These are phyloP conservation scores for Plantago elongata DNA, from an alignment of 257 asterid genomes.

Conservation along the genomic window DNA sequence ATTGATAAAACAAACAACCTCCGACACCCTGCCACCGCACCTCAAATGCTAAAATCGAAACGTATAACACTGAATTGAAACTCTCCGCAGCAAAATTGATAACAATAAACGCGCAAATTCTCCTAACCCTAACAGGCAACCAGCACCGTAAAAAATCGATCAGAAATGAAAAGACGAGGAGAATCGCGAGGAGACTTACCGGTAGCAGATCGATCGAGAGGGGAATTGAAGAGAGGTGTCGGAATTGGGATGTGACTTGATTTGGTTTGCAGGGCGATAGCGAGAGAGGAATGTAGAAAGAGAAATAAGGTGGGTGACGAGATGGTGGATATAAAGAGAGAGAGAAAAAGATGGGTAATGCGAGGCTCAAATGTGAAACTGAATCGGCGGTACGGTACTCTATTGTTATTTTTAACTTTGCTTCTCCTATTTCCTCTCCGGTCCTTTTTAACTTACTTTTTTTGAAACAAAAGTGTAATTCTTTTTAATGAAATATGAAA, in stretches of 20 bases:
- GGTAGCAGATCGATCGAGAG: slow-evolving; percentile 30
- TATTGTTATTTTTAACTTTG: slow-evolving; percentile 26
- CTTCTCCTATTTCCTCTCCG: not conserved
- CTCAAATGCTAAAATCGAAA: not conserved
- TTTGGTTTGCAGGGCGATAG: slow-evolving; percentile 13
- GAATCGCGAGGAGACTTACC: slow-evolving; percentile 25
- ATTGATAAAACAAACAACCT: no score
- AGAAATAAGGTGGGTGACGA: slow-evolving; percentile 3
- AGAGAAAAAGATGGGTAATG: slow-evolving; percentile 30
- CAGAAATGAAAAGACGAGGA: slow-evolving; percentile 2
- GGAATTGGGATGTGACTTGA: slow-evolving; percentile 23
- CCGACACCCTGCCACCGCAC: not conserved
- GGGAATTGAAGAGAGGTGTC: slow-evolving; percentile 2
- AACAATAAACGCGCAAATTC: slow-evolving; percentile 15
- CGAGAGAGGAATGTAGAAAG: slow-evolving; percentile 14
- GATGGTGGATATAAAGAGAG: slow-evolving; percentile 16
- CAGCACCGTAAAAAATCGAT: slow-evolving; percentile 8
- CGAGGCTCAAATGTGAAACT: slow-evolving; percentile 43
- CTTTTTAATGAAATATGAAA: no score
- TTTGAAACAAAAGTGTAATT: no score
- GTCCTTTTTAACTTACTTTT: no score
- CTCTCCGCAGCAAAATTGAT: not conserved
- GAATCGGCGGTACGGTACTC: slow-evolving; percentile 43
- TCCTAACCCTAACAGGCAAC: slow-evolving; percentile 18
- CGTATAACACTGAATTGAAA: no score